phyloP scores from a whole-genome alignment of 805 yeast genomes.

The Danielia reshetovae region DNA sequence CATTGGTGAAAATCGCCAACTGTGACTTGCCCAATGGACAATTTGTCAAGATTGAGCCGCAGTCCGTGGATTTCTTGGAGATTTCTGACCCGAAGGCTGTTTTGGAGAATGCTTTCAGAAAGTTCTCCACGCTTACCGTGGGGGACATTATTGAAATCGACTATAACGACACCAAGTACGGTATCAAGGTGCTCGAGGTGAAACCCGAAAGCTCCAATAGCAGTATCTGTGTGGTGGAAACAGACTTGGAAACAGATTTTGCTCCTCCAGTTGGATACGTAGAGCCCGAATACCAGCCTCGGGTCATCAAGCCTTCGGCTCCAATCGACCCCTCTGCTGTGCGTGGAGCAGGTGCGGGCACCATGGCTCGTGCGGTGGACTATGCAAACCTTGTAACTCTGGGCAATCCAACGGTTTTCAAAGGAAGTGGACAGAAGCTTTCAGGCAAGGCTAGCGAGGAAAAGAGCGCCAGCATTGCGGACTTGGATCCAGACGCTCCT shows the following conservation, averaged over 20 bases:
- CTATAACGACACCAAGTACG: constrained; percentile 75
- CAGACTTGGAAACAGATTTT: constrained; percentile 94
- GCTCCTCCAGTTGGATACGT: constrained; percentile 99
- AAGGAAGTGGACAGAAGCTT: constrained; percentile 66
- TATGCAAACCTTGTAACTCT: constrained; percentile 56
- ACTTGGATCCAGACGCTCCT: constrained; percentile 52
- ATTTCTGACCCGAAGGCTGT: constrained; percentile 97
- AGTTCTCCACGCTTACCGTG: constrained; percentile 82
- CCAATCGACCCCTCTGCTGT: constrained; percentile 34
- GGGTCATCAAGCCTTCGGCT: constrained; percentile 29
- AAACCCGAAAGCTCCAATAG: constrained; percentile 65
- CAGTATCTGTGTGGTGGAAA: constrained; percentile 92
- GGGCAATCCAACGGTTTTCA: constrained; percentile 31
- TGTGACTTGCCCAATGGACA: constrained; percentile 81
- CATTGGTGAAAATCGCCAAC: constrained; percentile 68
- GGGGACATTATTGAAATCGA: constrained; percentile 80
- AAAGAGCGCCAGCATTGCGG: constrained; percentile 31
- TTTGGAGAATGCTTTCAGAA: constrained; percentile 83
- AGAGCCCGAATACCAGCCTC: constrained; percentile 69
- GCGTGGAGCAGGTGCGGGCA: constrained; percentile 48
- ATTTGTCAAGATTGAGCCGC: constrained; percentile 94
- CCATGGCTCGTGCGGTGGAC: constrained; percentile 73
- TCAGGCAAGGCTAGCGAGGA: constrained; percentile 48
- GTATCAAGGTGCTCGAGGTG: constrained; percentile 80
- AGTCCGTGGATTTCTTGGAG: constrained; percentile 86